Evolutionary conservation across 306 rosid genomes (phyloP), one percentile per base, ranked within the genome.

Genomic region (Lathyrus tuberosus): DNA sequence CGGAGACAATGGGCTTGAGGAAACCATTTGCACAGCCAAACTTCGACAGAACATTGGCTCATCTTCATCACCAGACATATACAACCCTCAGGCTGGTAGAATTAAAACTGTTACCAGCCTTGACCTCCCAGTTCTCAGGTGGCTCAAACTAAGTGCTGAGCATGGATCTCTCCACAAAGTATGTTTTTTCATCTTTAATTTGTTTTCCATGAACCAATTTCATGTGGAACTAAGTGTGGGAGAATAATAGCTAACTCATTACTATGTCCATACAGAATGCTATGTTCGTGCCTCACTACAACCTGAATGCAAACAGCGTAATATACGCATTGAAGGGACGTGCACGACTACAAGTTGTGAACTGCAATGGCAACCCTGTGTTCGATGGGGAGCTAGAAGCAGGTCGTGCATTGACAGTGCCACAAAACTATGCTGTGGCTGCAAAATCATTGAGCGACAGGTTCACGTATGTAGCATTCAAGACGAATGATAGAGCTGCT

Each of bases 221-320:
- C 1, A 48, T 12, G 44, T 11, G 14, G 10, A 40, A 49, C 13
- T n/a, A n/a, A n/a, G n/a, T n/a, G n/a, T n/a, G n/a, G n/a, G n/a
- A n/a, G n/a, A n/a, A n/a, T n/a, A n/a, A n/a, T n/a, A n/a, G n/a
- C n/a, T n/a, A n/a, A n/a, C n/a, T n/a, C n/a, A n/a, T n/a, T n/a
- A n/a, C n/a, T n/a, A n/a, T n/a, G n/a, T n/a, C n/a, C n/a, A n/a
- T 52, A 60, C 84, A 85, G 92, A 77, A 85, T 62, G 91, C 81
- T 0, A 30, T 91, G 17, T 76, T 76, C 13, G 74, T 71, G 1
- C 91, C 97, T 8, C 88, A 87, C 75, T 88, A 86, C 90, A 89
- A 81, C 74, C 33, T 65, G 1, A 85, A 87, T 51, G 89, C 91
- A 5, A 80, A 89, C 78, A 73, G 78, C 31, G 22, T 83, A 1